Conservation (phyloP, 108 stramenopile species). For the Aurantiochytrium sp. region DNA sequence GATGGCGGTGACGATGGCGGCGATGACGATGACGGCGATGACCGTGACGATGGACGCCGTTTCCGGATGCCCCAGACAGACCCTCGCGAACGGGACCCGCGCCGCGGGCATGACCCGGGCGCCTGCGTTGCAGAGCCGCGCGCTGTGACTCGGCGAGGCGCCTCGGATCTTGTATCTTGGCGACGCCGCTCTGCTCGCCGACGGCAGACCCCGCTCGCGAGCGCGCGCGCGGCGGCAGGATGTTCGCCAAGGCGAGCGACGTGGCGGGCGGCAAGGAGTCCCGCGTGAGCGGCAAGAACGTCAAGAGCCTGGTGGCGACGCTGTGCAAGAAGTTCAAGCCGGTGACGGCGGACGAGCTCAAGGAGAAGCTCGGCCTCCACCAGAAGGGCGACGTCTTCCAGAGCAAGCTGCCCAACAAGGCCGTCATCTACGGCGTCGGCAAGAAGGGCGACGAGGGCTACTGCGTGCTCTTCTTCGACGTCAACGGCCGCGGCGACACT, state of each 20-base stretch:
- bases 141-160: no score
- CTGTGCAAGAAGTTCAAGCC: constrained; percentile 3
- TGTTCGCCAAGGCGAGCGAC: not conserved
- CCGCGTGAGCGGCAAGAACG: not conserved
- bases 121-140: no score
- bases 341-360: not conserved
- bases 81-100: no score
- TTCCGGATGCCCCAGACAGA: no score
- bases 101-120: no score
- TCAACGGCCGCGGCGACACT: not conserved
- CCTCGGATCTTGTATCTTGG: no score
- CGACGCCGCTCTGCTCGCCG: no score
- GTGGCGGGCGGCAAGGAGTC: not conserved
- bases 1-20: no score
- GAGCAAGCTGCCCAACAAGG: constrained; percentile 7
- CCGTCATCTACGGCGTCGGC: not conserved
- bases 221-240: no score
- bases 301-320: constrained; percentile 5
- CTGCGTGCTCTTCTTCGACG: not conserved
- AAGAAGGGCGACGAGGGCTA: not conserved
- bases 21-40: no score
- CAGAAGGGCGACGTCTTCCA: not conserved
- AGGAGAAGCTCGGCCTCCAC: not conserved
- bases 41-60: no score
- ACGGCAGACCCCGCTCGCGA: no score